Evolutionary conservation across 306 rosid genomes (phyloP), one percentile per base, ranked within the genome.

Genomic region (Medicago ruthenica): DNA sequence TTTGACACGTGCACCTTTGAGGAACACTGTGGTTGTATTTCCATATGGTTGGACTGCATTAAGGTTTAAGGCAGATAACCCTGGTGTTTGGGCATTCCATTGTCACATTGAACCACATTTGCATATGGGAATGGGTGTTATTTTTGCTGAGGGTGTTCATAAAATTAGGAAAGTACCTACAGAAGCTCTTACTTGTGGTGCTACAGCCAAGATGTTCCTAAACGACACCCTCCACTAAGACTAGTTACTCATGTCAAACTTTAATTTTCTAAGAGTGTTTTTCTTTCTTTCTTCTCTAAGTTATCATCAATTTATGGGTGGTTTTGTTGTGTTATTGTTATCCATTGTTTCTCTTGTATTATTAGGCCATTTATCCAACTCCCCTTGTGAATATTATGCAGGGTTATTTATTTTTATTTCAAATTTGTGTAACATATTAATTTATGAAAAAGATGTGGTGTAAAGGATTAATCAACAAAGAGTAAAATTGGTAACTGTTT

Each of bases 71-170:
- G 91, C 97, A 0, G 98, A 93, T 24, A 93, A 93, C 62, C 97
- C 97, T 0, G 96, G 97, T 6, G 98, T 82, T 34, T 93, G 97
- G 98, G 91, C 98, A 0, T 93, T 93, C 22, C 98, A 93, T 71
- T 93, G 98, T 66, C 98, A 93, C 51, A 91, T 91, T 62, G 96
- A 93, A 77, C 92, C 98, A 0, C 98, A 89, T 80, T 82, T 93
- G 82, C 97, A 91, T 41, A 87, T 93, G 97, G 98, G 98, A 0
- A 93, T 93, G 98, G 98, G 98, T 9, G 89, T 89, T 2, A 58
- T 93, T 13, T 88, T 93, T 14, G 92, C 92, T 3, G 87, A 88
- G 58, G 96, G 70, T 3, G 86, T 85, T 70, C 73, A 86, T 0
- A 74, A 59, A 20, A 83, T 93, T 0, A 45, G 76, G 1, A 73